Percentiles rank a stretch among this genome's conserved stretches.
phyloP scores from a whole-genome alignment of 2,329 filamentous ascomycete species.

The Paraphaeosphaeria sporulosa region DNA sequence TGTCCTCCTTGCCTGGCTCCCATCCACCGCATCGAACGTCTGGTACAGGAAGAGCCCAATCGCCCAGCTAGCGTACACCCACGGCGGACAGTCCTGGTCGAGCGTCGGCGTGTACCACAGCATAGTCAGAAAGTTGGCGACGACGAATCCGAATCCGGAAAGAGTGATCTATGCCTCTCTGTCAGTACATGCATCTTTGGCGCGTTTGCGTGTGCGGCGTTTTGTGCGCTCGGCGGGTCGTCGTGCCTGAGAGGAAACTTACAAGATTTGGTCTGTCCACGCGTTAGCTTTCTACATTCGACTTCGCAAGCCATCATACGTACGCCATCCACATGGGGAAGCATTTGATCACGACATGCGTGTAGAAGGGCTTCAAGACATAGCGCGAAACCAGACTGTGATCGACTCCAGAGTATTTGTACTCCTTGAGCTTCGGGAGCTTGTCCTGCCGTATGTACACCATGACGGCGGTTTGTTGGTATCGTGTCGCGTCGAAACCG shows the following conservation, averaged over 20 bases:
- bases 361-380: slow-evolving; percentile 97
- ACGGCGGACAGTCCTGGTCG: slow-evolving; percentile 89
- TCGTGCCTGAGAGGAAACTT: slow-evolving; percentile 25
- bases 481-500: slow-evolving; percentile 8
- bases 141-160: slow-evolving; percentile 87
- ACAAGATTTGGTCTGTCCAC: slow-evolving; percentile 46
- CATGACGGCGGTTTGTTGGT: slow-evolving; percentile 61
- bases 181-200: slow-evolving; percentile 8
- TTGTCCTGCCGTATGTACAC: slow-evolving; percentile 94
- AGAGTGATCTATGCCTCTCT: slow-evolving; percentile 74
- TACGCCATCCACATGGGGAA: slow-evolving; percentile 95
- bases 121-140: slow-evolving; percentile 87
- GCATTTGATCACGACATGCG: slow-evolving; percentile 87
- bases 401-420: slow-evolving; percentile 95
- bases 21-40: slow-evolving; percentile 97
- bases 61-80: slow-evolving; percentile 95
- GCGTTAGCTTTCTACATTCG: slow-evolving; percentile 28
- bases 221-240: background rate
- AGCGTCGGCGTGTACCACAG: slow-evolving; percentile 96
- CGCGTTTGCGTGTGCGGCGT: slow-evolving; percentile 6
- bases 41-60: slow-evolving; percentile 93
- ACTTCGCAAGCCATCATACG: slow-evolving; percentile 44
- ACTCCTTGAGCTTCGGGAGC: slow-evolving; percentile 86
- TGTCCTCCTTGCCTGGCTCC: slow-evolving; percentile 88
- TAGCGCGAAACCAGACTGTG: slow-evolving; percentile 90